Conservation (phyloP, 495 filamentous ascomycete species). For the Rostrohypoxylon terebratum region DNA sequence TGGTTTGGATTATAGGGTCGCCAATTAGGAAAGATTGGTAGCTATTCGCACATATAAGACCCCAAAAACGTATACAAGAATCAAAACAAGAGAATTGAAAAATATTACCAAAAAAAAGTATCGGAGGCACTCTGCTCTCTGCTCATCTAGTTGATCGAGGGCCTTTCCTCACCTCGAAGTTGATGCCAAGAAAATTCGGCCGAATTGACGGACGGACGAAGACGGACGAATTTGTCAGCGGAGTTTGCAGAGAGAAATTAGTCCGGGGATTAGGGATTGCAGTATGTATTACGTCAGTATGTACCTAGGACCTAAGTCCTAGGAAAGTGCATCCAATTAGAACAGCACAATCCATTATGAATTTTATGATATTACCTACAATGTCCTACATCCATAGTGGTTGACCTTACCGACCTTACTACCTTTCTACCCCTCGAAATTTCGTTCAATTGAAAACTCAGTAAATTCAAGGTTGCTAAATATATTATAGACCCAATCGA, state of each 20-base stretch:
- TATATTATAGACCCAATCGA: too few relatives aligned
- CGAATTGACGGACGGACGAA: conserved; percentile 38
- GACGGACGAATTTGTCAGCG: conserved; percentile 49
- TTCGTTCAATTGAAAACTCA: too few relatives aligned
- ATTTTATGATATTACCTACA: too few relatives aligned
- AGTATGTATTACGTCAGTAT: neutral
- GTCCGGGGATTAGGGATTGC: neutral
- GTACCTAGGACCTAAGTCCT: neutral
- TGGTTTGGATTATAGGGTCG: neutral
- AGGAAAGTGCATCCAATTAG: too few relatives aligned
- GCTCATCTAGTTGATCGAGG: neutral
- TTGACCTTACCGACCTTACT: too few relatives aligned
- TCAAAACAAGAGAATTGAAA: neutral
- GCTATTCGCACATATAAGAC: neutral
- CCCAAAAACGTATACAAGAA: neutral
- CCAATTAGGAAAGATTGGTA: neutral
- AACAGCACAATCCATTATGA: too few relatives aligned
- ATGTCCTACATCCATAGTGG: too few relatives aligned
- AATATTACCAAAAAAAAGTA: neutral
- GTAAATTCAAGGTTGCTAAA: too few relatives aligned
- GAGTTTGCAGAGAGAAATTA: neutral
- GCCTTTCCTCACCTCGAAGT: conserved; percentile 8
- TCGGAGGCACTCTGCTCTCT: too few relatives aligned
- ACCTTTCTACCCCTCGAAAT: too few relatives aligned
- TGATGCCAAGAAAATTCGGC: conserved; percentile 45